Evolutionary conservation across 441 rosid species (phyloP), one percentile per base, ranked within the genome.

Genomic region (Arabidopsis lyrata): DNA sequence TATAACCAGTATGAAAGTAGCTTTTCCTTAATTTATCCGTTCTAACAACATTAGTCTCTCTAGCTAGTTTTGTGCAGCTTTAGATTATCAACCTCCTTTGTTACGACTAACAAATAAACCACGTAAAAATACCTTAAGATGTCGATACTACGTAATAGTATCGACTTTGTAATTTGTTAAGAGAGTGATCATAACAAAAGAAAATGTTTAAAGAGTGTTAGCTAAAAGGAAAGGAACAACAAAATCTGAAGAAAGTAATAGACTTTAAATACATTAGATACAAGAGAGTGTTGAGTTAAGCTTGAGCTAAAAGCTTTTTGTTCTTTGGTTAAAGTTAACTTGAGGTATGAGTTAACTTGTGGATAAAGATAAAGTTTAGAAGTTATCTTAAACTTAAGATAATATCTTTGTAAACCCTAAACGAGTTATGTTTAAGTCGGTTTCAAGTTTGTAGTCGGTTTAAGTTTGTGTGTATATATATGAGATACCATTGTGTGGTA

Each of bases 151-250:
- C 27, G 36, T 69, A 45, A 16, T 12, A 13, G 18, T 39, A 16
- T 54, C 38, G 29, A 15, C 64, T 5, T 3, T 0, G n/a, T 41
- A 27, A 32, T 55, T 42, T 63, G 11, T 18, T 6, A n/a, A 8
- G 31, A 20, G 39, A 59, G 38, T 14, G 39, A 3, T 42, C 7
- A 2, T 50, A 0, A 48, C 29, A 20, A 18, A 20, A 50, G 12
- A 18, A 2, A 22, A 22, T 20, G 0, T 8, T 9, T 9, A 3
- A 16, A 16, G 0, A 8, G 62, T 15, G 27, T 34, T 34, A 44
- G 65, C 9, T 36, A 36, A 64, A 47, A 47, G 10, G 39, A 54
- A 50, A 52, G 69, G 39, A 73, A 47, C 67, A 50, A 50, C 3
- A 34, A 52, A 42, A 13, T 11, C 11, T 70, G 42, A 41, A 49